These are phyloP conservation scores for Cladosporium sp. DNA, from an alignment of 2,329 filamentous ascomycete species.

Conservation along the genomic window DNA sequence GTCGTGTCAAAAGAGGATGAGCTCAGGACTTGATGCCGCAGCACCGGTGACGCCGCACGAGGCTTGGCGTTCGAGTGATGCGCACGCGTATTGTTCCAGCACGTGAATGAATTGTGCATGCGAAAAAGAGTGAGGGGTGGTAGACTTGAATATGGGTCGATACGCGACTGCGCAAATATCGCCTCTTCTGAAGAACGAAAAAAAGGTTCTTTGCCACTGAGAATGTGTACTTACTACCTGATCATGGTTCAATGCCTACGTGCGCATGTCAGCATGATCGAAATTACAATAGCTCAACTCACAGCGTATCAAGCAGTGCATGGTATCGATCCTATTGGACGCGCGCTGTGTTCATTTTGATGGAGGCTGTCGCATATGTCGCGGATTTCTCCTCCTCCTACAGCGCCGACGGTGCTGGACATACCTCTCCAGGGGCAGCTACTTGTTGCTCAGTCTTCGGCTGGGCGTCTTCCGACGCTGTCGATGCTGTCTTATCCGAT, in stretches of 20 bases:
- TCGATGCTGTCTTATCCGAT: slow-evolving; percentile 6
- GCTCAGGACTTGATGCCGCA: not conserved
- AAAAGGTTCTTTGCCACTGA: slow-evolving; percentile 13
- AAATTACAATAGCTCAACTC: slow-evolving; percentile 16
- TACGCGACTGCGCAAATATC: not conserved
- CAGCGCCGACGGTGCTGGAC: slow-evolving; percentile 17
- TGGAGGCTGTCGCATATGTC: not conserved
- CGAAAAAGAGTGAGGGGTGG: not conserved
- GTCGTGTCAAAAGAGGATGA: not conserved
- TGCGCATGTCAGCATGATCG: slow-evolving; percentile 21
- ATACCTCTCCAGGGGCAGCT: slow-evolving; percentile 19
- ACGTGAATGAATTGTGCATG: not conserved
- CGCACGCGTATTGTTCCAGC: not conserved
- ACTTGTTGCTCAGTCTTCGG: not conserved
- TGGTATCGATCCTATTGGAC: not conserved
- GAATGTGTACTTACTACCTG: slow-evolving; percentile 19
- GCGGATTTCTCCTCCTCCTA: slow-evolving; percentile 3
- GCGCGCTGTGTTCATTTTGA: not conserved
- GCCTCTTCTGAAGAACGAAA: not conserved
- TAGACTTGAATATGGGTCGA: not conserved
- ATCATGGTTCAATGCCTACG: slow-evolving; percentile 18
- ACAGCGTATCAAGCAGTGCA: slow-evolving; percentile 3
- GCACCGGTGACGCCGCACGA: not conserved
- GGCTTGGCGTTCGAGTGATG: slow-evolving; percentile 1
- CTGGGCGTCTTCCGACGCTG: not conserved